Evolutionary conservation across 2,329 filamentous ascomycete genomes (phyloP), one percentile per base, ranked within the genome.

Genomic region (Aspergillus unguis): DNA sequence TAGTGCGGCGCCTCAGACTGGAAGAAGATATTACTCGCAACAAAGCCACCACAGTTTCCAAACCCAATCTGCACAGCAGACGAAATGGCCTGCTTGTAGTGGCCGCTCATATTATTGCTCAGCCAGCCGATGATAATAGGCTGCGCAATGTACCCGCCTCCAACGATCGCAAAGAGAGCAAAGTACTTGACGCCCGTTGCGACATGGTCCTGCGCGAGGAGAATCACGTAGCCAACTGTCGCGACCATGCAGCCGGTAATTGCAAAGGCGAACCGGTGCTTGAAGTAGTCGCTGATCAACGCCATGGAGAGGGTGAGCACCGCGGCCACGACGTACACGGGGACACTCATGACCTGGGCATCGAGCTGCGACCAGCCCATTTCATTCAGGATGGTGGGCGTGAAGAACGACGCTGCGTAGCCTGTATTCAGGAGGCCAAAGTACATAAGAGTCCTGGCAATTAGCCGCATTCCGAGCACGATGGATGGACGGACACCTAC

Each of bases 41-140:
- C 63, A 48, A 77, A 73, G 38, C 73, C 75, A 43, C 71, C 75
- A 52, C 72, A 75, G 58, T 76, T 77, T 11, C 73, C 75, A 23
- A 77, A 71, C 2, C 72, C 72, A 3, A 71, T 62, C 60, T 73
- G 70, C 58, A 75, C 65, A 1, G 67, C 75, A 58, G 70, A 72
- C 2, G 70, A 72, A 5, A 76, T 65, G 5, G 70, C 71, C 26
- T 74, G 70, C 49, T 71, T 69, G 36, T 69, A 67, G 49, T 67
- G 66, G 10, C 71, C 72, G 8, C 69, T 63, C 3, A 77, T 59
- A 47, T 77, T 77, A 37, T 71, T 70, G 29, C 69, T 72, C 10
- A 71, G 54, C 62, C 65, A 70, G 4, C 68, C 68, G 6, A 73
- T 68, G 37, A 63, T 56, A 36, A 68, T 65, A 0, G 70, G 68